A percentile compares a stretch with the other conserved stretches of the same genome.
phyloP scores from a whole-genome alignment of 2,329 filamentous ascomycete species.

The Chrysoporthe deuterocubensis region DNA sequence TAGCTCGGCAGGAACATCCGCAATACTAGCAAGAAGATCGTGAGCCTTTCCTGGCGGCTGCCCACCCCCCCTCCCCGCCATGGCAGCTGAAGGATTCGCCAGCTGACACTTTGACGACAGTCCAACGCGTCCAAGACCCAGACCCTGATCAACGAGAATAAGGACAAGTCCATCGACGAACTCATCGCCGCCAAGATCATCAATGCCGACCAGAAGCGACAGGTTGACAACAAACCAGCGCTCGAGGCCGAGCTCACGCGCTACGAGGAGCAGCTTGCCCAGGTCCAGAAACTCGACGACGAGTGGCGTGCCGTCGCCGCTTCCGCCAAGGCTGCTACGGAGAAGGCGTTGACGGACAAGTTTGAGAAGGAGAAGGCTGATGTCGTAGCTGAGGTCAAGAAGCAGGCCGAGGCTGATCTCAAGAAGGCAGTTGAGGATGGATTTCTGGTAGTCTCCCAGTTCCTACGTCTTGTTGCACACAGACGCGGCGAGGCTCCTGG shows the following conservation, averaged over 20 bases:
- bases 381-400: constrained; percentile 56
- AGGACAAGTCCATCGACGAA: constrained; percentile 72
- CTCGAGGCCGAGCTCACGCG: constrained; percentile 71
- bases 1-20: constrained; percentile 72
- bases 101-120: constrained; percentile 44
- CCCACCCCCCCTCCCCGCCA: not conserved
- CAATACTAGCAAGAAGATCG: constrained; percentile 92
- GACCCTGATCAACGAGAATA: constrained; percentile 68
- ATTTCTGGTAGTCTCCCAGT: constrained; percentile 75
- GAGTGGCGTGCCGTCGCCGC: constrained; percentile 68
- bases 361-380: constrained; percentile 59
- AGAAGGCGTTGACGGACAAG: constrained; percentile 59
- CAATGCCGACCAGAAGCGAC: constrained; percentile 79
- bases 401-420: constrained; percentile 58
- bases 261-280: constrained; percentile 73
- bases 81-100: not conserved
- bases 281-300: constrained; percentile 76
- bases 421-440: constrained; percentile 64
- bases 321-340: constrained; percentile 62
- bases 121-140: constrained; percentile 75
- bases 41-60: constrained; percentile 51
- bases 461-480: constrained; percentile 78
- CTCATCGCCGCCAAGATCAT: constrained; percentile 73
- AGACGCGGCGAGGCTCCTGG: constrained; percentile 72
- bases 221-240: constrained; percentile 75